Percentiles rank a stretch among this genome's conserved stretches.
phyloP scores from a whole-genome alignment of 2,329 filamentous ascomycete species.

The Epichloe uncinata region DNA sequence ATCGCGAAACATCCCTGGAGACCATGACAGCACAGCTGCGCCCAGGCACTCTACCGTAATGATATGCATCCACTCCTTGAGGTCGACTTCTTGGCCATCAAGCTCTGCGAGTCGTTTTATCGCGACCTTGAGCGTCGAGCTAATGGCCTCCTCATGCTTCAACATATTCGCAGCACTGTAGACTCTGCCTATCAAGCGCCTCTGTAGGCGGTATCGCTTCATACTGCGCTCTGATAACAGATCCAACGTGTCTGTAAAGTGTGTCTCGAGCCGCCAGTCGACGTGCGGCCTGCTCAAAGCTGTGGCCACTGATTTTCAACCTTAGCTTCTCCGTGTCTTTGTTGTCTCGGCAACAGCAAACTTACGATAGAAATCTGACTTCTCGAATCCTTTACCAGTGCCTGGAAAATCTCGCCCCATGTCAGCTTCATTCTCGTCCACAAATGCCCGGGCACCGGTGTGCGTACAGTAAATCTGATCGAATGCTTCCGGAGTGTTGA shows the following conservation, averaged over 20 bases:
- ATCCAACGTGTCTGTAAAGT: constrained; percentile 33
- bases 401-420: constrained; percentile 17
- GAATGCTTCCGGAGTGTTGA: constrained; percentile 33
- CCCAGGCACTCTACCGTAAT: constrained; percentile 38
- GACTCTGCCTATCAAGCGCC: constrained; percentile 34
- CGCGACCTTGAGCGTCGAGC: constrained; percentile 24
- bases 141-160: constrained; percentile 28
- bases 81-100: constrained; percentile 27
- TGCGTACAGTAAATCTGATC: constrained; percentile 32
- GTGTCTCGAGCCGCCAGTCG: constrained; percentile 22
- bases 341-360: not conserved
- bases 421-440: not conserved
- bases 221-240: constrained; percentile 35
- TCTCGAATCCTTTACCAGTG: constrained; percentile 33
- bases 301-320: constrained; percentile 25
- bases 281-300: constrained; percentile 12
- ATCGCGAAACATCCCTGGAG: constrained; percentile 31
- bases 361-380: constrained; percentile 40
- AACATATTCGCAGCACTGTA: constrained; percentile 31
- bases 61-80: constrained; percentile 45
- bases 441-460: not conserved
- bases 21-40: constrained; percentile 37
- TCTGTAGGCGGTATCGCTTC: constrained; percentile 33
- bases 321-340: not conserved
- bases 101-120: constrained; percentile 23